These are phyloP conservation scores for Phanerochaete carnosa DNA, from an alignment of 768 basidiomycete species.

Conservation along the genomic window DNA sequence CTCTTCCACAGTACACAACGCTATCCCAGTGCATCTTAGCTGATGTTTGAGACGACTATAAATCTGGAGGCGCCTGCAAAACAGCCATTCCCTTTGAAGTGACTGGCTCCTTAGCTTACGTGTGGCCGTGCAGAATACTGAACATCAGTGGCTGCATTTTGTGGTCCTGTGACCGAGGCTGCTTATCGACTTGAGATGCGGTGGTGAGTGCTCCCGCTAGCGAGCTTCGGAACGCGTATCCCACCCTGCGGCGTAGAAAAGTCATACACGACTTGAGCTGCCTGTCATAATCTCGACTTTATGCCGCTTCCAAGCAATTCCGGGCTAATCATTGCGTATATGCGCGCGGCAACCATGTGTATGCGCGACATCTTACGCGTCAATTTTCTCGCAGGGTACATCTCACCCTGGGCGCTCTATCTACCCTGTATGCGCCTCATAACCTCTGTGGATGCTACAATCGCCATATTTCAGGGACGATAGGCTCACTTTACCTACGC, in stretches of 20 bases:
- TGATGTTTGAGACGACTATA: too few species aligned
- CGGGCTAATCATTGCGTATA: neutral
- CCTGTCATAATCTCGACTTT: too few species aligned
- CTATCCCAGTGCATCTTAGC: too few species aligned
- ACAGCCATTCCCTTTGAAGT: too few species aligned
- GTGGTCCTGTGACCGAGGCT: too few species aligned
- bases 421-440: neutral
- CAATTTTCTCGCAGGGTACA: neutral
- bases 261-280: too few species aligned
- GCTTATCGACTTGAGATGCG: too few species aligned
- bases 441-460: neutral
- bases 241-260: neutral
- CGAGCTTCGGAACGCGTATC: neutral
- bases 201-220: neutral
- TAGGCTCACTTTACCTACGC: neutral
- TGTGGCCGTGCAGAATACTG: too few species aligned
- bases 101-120: too few species aligned
- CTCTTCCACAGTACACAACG: too few species aligned
- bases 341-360: neutral
- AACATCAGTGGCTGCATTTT: too few species aligned
- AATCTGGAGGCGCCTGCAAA: too few species aligned
- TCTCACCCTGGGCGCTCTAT: neutral
- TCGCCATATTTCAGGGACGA: neutral
- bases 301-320: neutral
- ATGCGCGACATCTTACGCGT: neutral